Base-by-base conservation (phyloP, 257 asterid species). In the Solanum etuberosum region DNA sequence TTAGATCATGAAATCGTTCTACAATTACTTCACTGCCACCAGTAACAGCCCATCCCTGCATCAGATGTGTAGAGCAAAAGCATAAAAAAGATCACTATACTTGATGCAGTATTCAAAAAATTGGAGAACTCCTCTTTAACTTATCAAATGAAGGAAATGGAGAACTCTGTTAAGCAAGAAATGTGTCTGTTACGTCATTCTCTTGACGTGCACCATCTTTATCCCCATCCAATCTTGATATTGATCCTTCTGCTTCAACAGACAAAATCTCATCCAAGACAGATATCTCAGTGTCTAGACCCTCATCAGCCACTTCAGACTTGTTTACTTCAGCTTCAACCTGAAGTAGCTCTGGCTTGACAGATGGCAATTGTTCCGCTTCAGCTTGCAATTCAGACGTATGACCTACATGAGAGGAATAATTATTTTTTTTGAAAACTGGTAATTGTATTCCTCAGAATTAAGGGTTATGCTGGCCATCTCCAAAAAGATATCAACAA, bases 181-280 rank as follows among this genome's bases (percentile, higher is more conserved):
- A 85, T 77, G 48, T 51, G 57, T 20, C 72, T 63, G 70, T 90
- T 88, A 95, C 99, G 93, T 92, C 95, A 92, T 92, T 95, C 91
- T 80, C 91, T 88, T 88, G 91, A 51, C 89, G 88, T 71, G 83
- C 91, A 67, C 82, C 88, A 81, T 86, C 87, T 72, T 87, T 91
- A 92, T 91, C 94, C 85, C 90, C 92, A 59, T 92, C 91, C 70
- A 83, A 68, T 88, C 84, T 91, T 76, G 81, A 72, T 54, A 90
- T 84, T 85, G 90, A 61, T 83, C 86, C 88, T 67, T 87, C 91
- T 86, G 95, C 93, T 89, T 90, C 94, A 86, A 76, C 93, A 46
- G 97, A 91, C 91, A 97, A 89, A 90, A 97, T 91, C 90, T 94
- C 96, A 89, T 97, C 99, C 87, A 97, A 91, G 88, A 91, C 90